Evolutionary conservation across 2,329 filamentous ascomycete genomes (phyloP), one percentile per base, ranked within the genome.

Genomic region (Aureobasidium pullulans): DNA sequence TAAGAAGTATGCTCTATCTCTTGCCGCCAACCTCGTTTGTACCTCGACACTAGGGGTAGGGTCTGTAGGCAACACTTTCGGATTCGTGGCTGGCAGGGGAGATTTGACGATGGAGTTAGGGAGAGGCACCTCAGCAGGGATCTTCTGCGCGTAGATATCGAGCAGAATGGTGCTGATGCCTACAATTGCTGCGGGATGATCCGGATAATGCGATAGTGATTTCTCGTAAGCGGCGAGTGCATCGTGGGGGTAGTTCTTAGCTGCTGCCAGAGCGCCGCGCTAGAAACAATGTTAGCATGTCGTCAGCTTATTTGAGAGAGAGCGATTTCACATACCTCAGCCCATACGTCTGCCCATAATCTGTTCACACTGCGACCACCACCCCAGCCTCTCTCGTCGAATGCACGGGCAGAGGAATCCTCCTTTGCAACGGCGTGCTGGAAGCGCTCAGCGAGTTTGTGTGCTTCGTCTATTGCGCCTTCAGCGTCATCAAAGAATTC

Each of bases 1-100:
- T 15, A 99, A 80, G 11, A 86, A 88, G 69, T 91, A 94, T 0
- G 94, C 94, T 53, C 94, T 83, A 70, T 97, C 94, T 19, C 93
- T 85, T 15, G 92, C 89, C 3, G 92, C 89, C n/a, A 97, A 83
- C 10, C 91, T 84, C 71, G 94, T 91, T 36, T 90, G 79, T 15
- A 87, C 81, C 15, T 87, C 88, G 4, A 91, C 80, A 1, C 85
- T 84, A 1, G 71, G 70, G 2, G 57, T 60, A 4, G 32, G 34
- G 3, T 53, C 32, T 39, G 37, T 34, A 6, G 46, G 31, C 6
- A 43, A 28, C 1, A 19, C 19, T 37, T 49, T 50, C 4, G 57
- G 47, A 8, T 57, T 39, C 15, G 23, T 47, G n/a, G 43, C 28
- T 13, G 56, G 36, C n/a, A 47, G 61, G 11, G 62, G 48, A 19